A percentile compares a stretch with the other conserved stretches of the same genome.
Conservation (phyloP, 306 rosid genomes). For the Sindora glabra region DNA sequence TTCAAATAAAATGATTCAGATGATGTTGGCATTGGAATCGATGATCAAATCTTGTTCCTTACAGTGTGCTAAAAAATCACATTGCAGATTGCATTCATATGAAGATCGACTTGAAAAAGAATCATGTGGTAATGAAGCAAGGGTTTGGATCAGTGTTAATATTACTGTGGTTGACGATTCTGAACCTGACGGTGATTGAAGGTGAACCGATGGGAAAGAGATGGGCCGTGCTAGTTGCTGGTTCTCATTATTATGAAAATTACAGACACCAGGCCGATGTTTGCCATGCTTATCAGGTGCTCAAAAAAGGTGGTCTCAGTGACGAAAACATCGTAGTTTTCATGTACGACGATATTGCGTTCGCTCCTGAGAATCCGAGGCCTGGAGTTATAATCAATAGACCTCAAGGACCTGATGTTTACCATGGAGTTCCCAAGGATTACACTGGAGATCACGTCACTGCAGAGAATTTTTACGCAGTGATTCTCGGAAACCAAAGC, state of each 20-base stretch:
- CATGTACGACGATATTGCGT: constrained; percentile 15
- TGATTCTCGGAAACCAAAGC: constrained; percentile 42
- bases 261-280: constrained; percentile 37
- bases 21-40: no score
- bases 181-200: no score
- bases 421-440: constrained; percentile 33
- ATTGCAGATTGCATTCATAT: no score
- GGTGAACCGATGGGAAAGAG: background rate
- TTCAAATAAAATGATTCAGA: no score
- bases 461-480: constrained; percentile 37
- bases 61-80: no score
- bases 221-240: constrained; percentile 28
- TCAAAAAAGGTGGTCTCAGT: background rate
- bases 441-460: constrained; percentile 28
- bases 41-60: no score
- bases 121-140: no score
- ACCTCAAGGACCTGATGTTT: constrained; percentile 22
- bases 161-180: no score
- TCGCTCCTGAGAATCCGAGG: background rate
- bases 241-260: background rate
- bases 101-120: no score
- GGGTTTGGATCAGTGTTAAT: no score
- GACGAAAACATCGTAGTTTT: background rate
- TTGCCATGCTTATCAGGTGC: constrained; percentile 26
- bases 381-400: constrained; percentile 16